Base-by-base conservation (phyloP, 345 rosid genomes). In the Corymbia maculata region DNA sequence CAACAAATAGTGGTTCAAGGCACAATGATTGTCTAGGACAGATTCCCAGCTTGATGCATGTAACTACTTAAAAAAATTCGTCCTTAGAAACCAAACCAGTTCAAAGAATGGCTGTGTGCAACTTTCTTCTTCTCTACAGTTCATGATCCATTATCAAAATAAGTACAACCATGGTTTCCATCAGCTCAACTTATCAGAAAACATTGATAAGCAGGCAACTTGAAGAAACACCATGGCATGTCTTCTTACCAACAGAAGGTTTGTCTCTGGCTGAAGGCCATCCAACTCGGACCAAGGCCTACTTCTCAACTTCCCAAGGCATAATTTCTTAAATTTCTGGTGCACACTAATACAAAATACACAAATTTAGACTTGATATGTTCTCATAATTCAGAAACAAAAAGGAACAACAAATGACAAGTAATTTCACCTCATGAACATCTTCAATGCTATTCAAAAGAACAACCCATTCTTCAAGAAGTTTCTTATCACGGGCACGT, bases 231-330 rank as follows among this genome's bases (percentile, higher is more conserved):
- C 26, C 82, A 75, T 75, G 82, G 82, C 47, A 42, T 79, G 36
- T 88, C 42, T 79, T 87, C 95, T 93, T 90, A 96, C 99, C 99
- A 55, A 97, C 97, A 57, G 94, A 75, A 55, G 94, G 95, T 92
- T 97, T 85, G 99, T 98, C 95, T 97, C 99, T 28, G 97, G 96
- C 91, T 95, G 98, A 90, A 98, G 96, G 88, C 97, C 96, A 68
- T 98, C 98, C 84, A 98, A 88, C 89, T 98, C 99, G 61, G 99
- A 97, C 99, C 99, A 98, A 87, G 98, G 99, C 89, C 96, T 96
- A 87, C 95, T 96, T 91, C 92, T 96, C 85, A 94, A 90, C 92
- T 92, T 97, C 90, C 99, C 99, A 79, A 94, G 93, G 92, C 98
- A 96, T 91, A 89, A 94, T 84, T 89, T 93, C 91, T 93, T 93